A percentile compares a stretch with the other conserved stretches of the same genome.
These are phyloP conservation scores for Diaporthe sp. DNA, from an alignment of 2,329 filamentous ascomycete species.

Conservation along the genomic window DNA sequence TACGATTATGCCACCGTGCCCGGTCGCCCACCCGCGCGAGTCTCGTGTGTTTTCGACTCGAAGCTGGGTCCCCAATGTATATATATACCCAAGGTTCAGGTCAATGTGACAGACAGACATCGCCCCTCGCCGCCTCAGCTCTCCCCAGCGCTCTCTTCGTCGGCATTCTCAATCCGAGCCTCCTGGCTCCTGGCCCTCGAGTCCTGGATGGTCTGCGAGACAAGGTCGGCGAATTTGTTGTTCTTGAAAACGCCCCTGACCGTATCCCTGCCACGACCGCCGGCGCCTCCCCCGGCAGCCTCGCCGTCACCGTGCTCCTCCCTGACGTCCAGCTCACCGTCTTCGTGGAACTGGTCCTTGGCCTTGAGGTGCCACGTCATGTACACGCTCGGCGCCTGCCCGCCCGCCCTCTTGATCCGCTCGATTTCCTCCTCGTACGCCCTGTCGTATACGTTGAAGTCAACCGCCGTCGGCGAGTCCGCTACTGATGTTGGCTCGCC, in stretches of 20 bases:
- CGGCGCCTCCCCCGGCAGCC: background rate
- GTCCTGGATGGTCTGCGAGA: constrained; percentile 47
- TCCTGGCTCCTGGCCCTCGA: constrained; percentile 40
- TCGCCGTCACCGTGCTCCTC: constrained; percentile 26
- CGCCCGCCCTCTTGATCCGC: constrained; percentile 68
- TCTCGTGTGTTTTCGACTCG: background rate
- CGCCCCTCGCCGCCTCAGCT: background rate
- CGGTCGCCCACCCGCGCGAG: background rate
- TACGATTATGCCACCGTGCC: background rate
- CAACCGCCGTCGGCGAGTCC: constrained; percentile 86
- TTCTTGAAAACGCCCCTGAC: constrained; percentile 20
- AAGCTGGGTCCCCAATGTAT: background rate
- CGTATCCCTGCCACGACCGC: constrained; percentile 44
- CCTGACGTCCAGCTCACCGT: constrained; percentile 50
- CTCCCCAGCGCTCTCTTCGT: background rate
- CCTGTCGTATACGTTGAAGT: constrained; percentile 89
- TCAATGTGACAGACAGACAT: too few relatives aligned
- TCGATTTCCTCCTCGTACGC: constrained; percentile 88
- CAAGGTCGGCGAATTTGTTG: constrained; percentile 49
- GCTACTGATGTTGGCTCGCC: constrained; percentile 71
- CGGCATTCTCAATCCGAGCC: constrained; percentile 2
- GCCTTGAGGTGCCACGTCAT: constrained; percentile 63
- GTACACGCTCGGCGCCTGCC: constrained; percentile 58
- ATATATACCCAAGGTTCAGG: background rate
- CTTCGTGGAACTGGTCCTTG: constrained; percentile 55